Percentiles rank a stretch among this genome's conserved stretches.
phyloP scores from a whole-genome alignment of 352 stramenopile genomes.

The Phytophthora brassicae region DNA sequence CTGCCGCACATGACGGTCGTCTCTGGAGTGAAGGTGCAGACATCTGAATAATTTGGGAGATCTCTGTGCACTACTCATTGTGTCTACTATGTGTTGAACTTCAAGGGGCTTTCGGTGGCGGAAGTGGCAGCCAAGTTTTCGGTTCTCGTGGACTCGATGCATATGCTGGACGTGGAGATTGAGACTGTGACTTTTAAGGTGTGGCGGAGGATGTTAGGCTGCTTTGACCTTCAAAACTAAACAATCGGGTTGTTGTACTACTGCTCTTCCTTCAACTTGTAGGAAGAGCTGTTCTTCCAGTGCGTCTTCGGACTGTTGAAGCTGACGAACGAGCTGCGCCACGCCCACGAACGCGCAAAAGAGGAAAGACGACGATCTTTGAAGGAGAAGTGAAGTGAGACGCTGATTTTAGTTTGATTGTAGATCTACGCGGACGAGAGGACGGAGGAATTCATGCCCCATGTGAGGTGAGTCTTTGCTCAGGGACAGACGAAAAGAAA shows the following conservation, averaged over 20 bases:
- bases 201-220: neutral
- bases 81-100: neutral
- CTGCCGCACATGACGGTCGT: constrained; percentile 65
- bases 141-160: constrained; percentile 37
- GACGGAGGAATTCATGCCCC: constrained; percentile 57
- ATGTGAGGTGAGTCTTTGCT: constrained; percentile 50
- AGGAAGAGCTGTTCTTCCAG: constrained; percentile 66
- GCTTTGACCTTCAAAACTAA: neutral
- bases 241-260: neutral
- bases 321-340: constrained; percentile 37
- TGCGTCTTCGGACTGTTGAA: constrained; percentile 63
- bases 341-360: constrained; percentile 40
- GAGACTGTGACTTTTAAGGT: constrained; percentile 55
- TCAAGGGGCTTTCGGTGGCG: constrained; percentile 32
- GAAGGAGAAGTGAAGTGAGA: neutral
- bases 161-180: constrained; percentile 37
- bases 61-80: too few species aligned
- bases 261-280: constrained; percentile 2
- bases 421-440: constrained; percentile 43
- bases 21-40: constrained; percentile 44
- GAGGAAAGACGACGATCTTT: constrained; percentile 27
- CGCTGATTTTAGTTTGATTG: neutral
- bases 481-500: neutral
- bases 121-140: constrained; percentile 37
- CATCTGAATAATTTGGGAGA: neutral